Percentiles rank a stretch among this genome's conserved stretches.
phyloP scores from a whole-genome alignment of 2,329 filamentous ascomycete species.

The Penicillium psychrosexuale region DNA sequence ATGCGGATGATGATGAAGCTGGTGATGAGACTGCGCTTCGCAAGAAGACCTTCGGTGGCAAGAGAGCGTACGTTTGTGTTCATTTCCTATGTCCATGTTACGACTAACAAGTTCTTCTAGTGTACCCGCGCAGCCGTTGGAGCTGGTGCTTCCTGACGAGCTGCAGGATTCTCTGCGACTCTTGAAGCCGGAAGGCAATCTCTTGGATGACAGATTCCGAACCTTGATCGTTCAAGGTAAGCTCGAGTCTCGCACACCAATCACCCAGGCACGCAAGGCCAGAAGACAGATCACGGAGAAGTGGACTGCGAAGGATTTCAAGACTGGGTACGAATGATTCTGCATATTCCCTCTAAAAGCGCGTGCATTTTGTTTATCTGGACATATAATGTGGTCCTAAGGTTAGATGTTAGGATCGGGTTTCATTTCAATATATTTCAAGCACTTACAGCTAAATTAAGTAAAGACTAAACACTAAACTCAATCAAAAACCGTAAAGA shows the following conservation, averaged over 20 bases:
- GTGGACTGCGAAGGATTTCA: slow-evolving; percentile 96
- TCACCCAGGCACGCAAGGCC: slow-evolving; percentile 77
- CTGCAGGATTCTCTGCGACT: slow-evolving; percentile 75
- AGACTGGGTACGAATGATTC: slow-evolving; percentile 35
- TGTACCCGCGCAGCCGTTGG: slow-evolving; percentile 69
- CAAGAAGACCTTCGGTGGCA: slow-evolving; percentile 68
- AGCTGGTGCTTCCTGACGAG: slow-evolving; percentile 79
- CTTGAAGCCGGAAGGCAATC: slow-evolving; percentile 91
- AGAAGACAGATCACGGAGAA: slow-evolving; percentile 86
- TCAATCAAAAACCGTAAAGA: neutral
- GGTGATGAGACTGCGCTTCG: slow-evolving; percentile 64
- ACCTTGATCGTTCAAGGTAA: slow-evolving; percentile 86
- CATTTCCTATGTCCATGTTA: neutral
- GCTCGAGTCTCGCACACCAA: slow-evolving; percentile 74
- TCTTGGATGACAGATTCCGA: slow-evolving; percentile 86
- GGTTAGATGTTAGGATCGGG: neutral
- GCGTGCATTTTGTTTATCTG: slow-evolving; percentile 18
- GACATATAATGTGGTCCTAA: slow-evolving; percentile 19
- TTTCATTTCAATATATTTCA: slow-evolving; percentile 5
- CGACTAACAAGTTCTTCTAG: slow-evolving; percentile 28
- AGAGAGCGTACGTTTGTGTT: slow-evolving; percentile 46
- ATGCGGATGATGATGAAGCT: slow-evolving; percentile 46
- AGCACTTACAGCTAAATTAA: neutral
- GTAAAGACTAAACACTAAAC: neutral
- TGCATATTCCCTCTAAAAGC: slow-evolving; percentile 22